Percentiles rank a stretch among this genome's conserved stretches.
These are phyloP conservation scores for Bassia scoparia DNA, from an alignment of 148 eudicot genomes.

Conservation along the genomic window DNA sequence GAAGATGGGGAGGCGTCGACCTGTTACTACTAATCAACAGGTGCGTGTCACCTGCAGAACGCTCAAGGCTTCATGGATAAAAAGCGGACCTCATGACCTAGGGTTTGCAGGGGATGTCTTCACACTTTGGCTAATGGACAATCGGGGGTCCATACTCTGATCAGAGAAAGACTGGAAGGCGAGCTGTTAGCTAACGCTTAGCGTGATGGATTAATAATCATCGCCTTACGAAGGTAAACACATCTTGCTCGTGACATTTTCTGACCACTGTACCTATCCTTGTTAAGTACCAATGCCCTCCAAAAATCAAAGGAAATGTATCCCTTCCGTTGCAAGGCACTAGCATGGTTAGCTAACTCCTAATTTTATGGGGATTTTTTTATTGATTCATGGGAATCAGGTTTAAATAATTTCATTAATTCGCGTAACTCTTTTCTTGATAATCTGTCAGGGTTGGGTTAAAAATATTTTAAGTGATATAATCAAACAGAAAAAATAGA, in stretches of 20 bases:
- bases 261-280: not conserved
- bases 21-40: not conserved
- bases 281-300: not conserved
- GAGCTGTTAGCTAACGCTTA: not conserved
- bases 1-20: not conserved
- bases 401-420: rapidly evolving
- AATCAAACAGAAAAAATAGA: not conserved
- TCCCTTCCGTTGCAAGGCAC: not conserved
- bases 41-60: rapidly evolving
- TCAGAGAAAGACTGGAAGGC: not conserved
- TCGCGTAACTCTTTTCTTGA: not conserved
- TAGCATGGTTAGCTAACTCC: not conserved
- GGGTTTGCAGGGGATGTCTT: not conserved
- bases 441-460: not conserved
- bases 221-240: not conserved
- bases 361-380: not conserved
- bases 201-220: not conserved
- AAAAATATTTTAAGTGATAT: not conserved
- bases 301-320: not conserved
- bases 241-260: not conserved
- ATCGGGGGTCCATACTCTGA: not conserved
- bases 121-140: not conserved
- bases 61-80: not conserved
- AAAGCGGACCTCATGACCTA: not conserved
- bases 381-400: not conserved